phyloP scores from a whole-genome alignment of 495 filamentous ascomycete species.

The Amphirosellinia nigrospora region DNA sequence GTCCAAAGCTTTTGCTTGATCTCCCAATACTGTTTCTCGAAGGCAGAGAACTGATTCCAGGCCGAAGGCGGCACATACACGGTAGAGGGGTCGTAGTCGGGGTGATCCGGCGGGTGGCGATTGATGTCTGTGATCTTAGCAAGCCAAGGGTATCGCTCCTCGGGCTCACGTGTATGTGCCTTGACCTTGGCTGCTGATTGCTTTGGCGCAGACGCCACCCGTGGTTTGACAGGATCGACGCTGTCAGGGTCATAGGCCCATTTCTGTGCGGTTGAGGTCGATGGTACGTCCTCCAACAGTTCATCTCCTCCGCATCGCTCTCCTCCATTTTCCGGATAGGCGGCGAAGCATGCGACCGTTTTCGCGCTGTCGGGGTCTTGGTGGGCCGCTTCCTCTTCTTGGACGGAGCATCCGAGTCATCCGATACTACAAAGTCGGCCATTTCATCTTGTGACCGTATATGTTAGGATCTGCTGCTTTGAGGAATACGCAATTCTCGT shows the following conservation, averaged over 20 bases:
- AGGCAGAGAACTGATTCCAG: slow-evolving; percentile 81
- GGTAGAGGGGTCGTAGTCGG: slow-evolving; percentile 90
- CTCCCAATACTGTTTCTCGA: slow-evolving; percentile 99
- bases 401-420: slow-evolving; percentile 73
- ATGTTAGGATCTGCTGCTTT: slow-evolving; percentile 14
- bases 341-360: slow-evolving; percentile 59
- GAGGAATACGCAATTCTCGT: background rate
- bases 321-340: slow-evolving; percentile 42
- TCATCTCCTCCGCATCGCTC: slow-evolving; percentile 47
- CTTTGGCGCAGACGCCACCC: slow-evolving; percentile 50
- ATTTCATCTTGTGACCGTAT: slow-evolving; percentile 62
- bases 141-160: slow-evolving; percentile 87
- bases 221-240: slow-evolving; percentile 62
- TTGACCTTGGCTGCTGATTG: slow-evolving; percentile 69
- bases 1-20: slow-evolving; percentile 99
- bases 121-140: slow-evolving; percentile 84
- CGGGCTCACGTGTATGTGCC: slow-evolving; percentile 77
- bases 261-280: slow-evolving; percentile 77
- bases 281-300: slow-evolving; percentile 59
- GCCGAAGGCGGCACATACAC: slow-evolving; percentile 84
- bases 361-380: slow-evolving; percentile 58
- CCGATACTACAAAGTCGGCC: slow-evolving; percentile 87
- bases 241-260: slow-evolving; percentile 89
- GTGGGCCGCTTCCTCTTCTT: slow-evolving; percentile 72
- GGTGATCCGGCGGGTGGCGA: slow-evolving; percentile 75